These are phyloP conservation scores for Starmerella tilneyi DNA, from an alignment of 805 yeast genomes.

Conservation along the genomic window DNA sequence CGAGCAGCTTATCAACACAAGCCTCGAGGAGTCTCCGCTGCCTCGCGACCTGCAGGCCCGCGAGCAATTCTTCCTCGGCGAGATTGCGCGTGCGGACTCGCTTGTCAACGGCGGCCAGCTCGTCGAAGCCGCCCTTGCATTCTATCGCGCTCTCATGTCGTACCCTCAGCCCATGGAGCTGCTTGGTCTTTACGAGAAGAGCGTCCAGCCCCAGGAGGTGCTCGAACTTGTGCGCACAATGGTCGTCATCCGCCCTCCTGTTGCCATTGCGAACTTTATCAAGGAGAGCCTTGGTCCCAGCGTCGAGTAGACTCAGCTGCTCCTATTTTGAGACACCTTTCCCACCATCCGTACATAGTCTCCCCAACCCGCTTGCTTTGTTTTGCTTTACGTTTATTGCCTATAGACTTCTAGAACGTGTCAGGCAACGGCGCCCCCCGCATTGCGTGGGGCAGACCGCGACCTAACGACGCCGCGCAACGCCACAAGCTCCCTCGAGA, in stretches of 20 bases:
- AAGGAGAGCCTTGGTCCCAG: constrained; percentile 35
- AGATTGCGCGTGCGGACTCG: constrained; percentile 79
- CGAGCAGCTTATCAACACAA: constrained; percentile 50
- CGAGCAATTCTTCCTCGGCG: constrained; percentile 70
- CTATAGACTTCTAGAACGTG: too few species aligned
- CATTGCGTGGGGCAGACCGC: too few species aligned
- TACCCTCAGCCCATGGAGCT: constrained; percentile 94
- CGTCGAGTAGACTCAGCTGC: constrained; percentile 15
- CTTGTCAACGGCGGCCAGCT: constrained; percentile 51
- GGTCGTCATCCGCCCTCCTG: constrained; percentile 85
- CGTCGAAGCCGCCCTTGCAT: constrained; percentile 74
- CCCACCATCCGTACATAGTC: too few species aligned
- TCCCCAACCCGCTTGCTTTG: too few species aligned
- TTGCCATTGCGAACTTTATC: constrained; percentile 56
- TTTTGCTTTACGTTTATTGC: neutral
- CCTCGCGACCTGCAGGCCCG: constrained; percentile 59
- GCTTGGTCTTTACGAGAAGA: constrained; percentile 78
- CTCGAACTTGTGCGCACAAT: constrained; percentile 76
- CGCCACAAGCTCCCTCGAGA: too few species aligned
- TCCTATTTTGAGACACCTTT: too few species aligned
- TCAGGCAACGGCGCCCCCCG: too few species aligned
- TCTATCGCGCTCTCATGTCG: constrained; percentile 85
- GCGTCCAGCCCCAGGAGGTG: constrained; percentile 62
- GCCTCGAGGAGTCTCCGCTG: constrained; percentile 61
- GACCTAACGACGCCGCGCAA: too few species aligned